phyloP scores from a whole-genome alignment of 257 asterid species.

The Rubia yunnanensis region DNA sequence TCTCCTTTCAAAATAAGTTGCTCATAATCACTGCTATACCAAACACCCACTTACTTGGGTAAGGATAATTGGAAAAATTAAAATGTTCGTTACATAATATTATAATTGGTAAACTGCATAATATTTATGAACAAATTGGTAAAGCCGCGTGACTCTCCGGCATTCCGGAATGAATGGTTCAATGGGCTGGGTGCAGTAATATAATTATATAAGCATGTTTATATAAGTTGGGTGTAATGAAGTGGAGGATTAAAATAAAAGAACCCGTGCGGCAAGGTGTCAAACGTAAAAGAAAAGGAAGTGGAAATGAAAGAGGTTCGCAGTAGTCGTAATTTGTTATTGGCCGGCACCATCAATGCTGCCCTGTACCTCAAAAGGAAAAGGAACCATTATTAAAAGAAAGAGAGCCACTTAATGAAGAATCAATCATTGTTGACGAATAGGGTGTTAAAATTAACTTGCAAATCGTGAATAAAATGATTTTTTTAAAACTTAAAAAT shows the following conservation, averaged over 20 bases:
- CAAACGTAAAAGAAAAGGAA: neutral
- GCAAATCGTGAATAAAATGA: too few relatives aligned
- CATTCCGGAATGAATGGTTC: neutral
- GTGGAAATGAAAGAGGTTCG: neutral
- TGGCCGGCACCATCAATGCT: constrained; percentile 34
- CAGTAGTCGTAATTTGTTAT: constrained; percentile 1
- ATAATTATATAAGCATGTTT: neutral
- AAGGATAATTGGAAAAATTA: too few relatives aligned
- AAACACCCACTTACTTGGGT: too few relatives aligned
- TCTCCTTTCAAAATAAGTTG: too few relatives aligned
- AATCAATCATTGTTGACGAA: too few relatives aligned
- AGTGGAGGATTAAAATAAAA: neutral
- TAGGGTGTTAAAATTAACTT: too few relatives aligned
- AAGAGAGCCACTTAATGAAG: too few relatives aligned
- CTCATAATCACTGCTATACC: too few relatives aligned
- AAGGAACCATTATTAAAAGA: neutral
- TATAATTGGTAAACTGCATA: too few relatives aligned
- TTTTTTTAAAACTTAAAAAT: too few relatives aligned
- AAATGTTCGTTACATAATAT: too few relatives aligned
- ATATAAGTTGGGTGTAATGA: neutral
- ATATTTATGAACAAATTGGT: too few relatives aligned
- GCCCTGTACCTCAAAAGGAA: neutral
- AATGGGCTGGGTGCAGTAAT: neutral
- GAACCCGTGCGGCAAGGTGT: neutral
- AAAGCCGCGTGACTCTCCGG: neutral